Evolutionary conservation across 2,329 filamentous ascomycete species (phyloP), one percentile per base, ranked within the genome.

Genomic region (Zymoseptoria brevis): DNA sequence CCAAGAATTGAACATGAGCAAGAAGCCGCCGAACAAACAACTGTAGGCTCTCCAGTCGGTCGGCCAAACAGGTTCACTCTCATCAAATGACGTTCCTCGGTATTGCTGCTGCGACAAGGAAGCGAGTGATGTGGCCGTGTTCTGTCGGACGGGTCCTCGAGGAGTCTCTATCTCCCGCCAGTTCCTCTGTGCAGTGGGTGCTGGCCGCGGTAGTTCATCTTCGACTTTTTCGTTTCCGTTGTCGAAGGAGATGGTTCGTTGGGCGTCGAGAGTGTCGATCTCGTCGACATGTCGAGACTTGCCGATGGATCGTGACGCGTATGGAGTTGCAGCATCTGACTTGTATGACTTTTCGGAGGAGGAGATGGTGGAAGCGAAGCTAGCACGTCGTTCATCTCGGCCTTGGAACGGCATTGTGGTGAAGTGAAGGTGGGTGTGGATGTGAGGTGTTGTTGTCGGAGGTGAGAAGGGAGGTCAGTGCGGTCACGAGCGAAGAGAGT

Each of bases 21-120:
- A 74, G 67, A 80, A 80, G 61, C 79, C 78, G 22, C 75, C 77
- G 4, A 77, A 64, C 57, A 79, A 70, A 56, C 74, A 75, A 6
- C 71, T 64, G 60, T 77, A 80, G 13, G 79, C 74, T 60, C 74
- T 69, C 76, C 76, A 78, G 51, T 72, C 70, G 24, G 60, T 70
- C 1, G 78, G 79, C 78, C 78, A 80, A 53, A 71, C 71, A 4
- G 72, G 72, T 57, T 77, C 74, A 4, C 56, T 48, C 2, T 22
- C 26, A 8, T 11, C n/a, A 19, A 16, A 19, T 4, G 30, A 9
- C 16, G 53, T 29, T 45, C 19, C 24, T 8, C 35, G 30, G 3
- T 56, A 49, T n/a, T 54, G 48, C 16, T 55, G 57, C 16, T 55
- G 41, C 11, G 64, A 61, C 19, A 62, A 55, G 19, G 57, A 35